These are phyloP conservation scores for Camelina sativa DNA, from an alignment of 345 rosid species.

Conservation along the genomic window DNA sequence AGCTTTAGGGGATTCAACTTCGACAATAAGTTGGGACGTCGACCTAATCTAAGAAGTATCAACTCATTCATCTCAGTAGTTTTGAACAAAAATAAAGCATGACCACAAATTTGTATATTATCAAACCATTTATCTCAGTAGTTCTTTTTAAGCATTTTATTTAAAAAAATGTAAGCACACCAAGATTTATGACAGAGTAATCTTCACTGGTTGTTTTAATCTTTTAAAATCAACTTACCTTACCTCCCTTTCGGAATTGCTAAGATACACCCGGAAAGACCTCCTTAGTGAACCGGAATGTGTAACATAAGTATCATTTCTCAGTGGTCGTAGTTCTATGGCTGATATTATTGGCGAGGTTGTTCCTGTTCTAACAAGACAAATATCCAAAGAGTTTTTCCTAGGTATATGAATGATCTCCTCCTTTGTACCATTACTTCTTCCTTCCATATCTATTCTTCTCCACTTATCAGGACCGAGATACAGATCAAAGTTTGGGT, in stretches of 20 bases:
- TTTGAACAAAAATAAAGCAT: no score
- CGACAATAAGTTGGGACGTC: no score
- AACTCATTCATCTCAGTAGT: no score
- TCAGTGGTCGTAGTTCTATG: slow-evolving; percentile 28
- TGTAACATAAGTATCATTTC: slow-evolving; percentile 1
- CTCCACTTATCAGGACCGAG: slow-evolving; percentile 43
- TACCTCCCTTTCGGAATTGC: not conserved
- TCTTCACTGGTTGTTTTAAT: not conserved
- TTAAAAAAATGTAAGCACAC: no score
- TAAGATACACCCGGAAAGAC: not conserved
- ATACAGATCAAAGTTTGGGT: slow-evolving; percentile 42
- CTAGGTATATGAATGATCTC: slow-evolving; percentile 41
- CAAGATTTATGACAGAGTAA: not conserved
- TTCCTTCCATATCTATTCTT: slow-evolving; percentile 17
- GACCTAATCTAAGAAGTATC: no score
- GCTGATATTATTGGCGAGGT: slow-evolving; percentile 42
- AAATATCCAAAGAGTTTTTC: slow-evolving; percentile 30
- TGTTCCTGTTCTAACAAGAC: slow-evolving; percentile 45
- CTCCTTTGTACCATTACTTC: not conserved
- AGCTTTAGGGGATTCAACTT: no score
- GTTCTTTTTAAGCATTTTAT: no score
- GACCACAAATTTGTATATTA: no score
- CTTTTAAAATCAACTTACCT: slow-evolving; percentile 5
- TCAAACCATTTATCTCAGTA: no score
- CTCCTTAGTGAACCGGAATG: not conserved